phyloP scores from a whole-genome alignment of 2,329 filamentous ascomycete species.

The Paecilomyces sp. region DNA sequence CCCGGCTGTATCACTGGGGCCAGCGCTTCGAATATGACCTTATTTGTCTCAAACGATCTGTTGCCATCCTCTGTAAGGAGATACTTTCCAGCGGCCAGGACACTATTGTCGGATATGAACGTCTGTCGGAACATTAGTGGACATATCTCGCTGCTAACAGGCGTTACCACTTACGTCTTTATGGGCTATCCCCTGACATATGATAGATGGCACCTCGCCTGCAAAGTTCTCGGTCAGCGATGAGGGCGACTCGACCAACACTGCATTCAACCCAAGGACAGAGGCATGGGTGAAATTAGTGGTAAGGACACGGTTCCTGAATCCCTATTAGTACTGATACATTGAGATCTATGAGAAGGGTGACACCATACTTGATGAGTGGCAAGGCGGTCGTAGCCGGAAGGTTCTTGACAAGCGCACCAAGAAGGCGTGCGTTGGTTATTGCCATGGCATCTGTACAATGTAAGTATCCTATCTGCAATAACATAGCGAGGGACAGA shows the following conservation, averaged over 20 bases:
- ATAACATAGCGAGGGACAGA: neutral
- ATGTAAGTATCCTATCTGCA: slow-evolving; percentile 6
- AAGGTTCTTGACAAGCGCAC: slow-evolving; percentile 81
- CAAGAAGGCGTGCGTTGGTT: slow-evolving; percentile 83
- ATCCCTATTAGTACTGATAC: slow-evolving; percentile 27
- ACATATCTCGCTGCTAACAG: neutral
- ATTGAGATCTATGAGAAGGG: neutral
- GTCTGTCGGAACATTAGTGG: slow-evolving; percentile 42
- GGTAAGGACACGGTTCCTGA: slow-evolving; percentile 69
- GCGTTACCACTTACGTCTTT: slow-evolving; percentile 56
- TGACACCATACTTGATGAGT: slow-evolving; percentile 46
- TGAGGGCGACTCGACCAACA: slow-evolving; percentile 71
- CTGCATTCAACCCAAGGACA: slow-evolving; percentile 78
- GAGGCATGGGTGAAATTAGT: slow-evolving; percentile 70
- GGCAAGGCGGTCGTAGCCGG: slow-evolving; percentile 59
- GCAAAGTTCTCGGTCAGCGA: slow-evolving; percentile 61
- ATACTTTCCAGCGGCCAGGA: slow-evolving; percentile 86
- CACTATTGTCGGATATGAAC: slow-evolving; percentile 81
- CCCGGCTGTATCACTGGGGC: slow-evolving; percentile 70
- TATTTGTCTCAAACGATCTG: slow-evolving; percentile 64
- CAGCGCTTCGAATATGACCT: slow-evolving; percentile 72
- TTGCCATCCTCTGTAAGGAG: slow-evolving; percentile 58
- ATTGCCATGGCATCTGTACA: slow-evolving; percentile 62
- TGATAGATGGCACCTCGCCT: slow-evolving; percentile 67
- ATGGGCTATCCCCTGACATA: slow-evolving; percentile 71